Evolutionary conservation across 2,329 filamentous ascomycete genomes (phyloP).

Genomic region (Aspergillus floridensis): DNA sequence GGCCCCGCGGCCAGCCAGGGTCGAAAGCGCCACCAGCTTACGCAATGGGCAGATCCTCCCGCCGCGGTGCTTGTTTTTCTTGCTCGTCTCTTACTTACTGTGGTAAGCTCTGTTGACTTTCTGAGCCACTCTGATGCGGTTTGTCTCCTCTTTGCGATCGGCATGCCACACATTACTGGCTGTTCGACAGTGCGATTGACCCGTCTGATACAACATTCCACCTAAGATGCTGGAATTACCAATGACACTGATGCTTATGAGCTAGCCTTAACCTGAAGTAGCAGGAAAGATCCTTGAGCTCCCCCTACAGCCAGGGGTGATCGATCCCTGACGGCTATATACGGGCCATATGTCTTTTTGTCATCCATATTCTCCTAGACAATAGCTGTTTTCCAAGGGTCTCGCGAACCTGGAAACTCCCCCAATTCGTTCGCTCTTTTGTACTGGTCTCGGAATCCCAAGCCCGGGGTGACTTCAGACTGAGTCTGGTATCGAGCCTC

Average conservation of each 20-base stretch:
- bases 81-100: constrained; percentile 5
- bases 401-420: background rate
- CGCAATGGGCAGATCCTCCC: constrained; percentile 18
- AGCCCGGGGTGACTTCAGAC: background rate
- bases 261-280: constrained; percentile 6
- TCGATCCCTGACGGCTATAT: constrained; percentile 18
- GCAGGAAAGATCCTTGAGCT: background rate
- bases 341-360: constrained; percentile 3
- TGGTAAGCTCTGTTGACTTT: background rate
- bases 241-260: constrained; percentile 5
- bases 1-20: constrained; percentile 7
- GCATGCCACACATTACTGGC: constrained; percentile 16
- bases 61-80: constrained; percentile 8
- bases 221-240: background rate
- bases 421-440: background rate
- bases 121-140: background rate
- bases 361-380: background rate
- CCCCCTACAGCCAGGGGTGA: constrained; percentile 9
- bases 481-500: constrained; percentile 7
- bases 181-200: constrained; percentile 5
- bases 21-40: constrained; percentile 22
- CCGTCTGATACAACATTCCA: constrained; percentile 11
- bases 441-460: background rate
- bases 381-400: background rate
- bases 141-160: constrained; percentile 11